Percentiles rank a stretch among this genome's conserved stretches.
Conservation (phyloP, 202 grass and related monocot genomes). For the Dendrocalamus latiflorus region DNA sequence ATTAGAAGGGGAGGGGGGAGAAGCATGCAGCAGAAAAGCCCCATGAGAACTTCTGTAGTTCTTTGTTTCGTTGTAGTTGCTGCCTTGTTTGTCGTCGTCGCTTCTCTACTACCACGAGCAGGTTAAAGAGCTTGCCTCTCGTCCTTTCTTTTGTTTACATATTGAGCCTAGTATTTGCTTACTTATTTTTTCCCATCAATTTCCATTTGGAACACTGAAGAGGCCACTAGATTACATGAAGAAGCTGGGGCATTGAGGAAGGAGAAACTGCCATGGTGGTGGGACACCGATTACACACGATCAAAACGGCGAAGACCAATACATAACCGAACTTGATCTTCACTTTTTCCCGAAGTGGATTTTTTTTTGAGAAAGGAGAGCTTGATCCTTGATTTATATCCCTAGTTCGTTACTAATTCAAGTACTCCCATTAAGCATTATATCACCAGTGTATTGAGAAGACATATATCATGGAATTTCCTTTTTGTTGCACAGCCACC, state of each 20-base stretch:
- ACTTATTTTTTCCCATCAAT: not conserved
- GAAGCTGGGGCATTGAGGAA: not conserved
- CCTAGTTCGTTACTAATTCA: not conserved
- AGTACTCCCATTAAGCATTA: not conserved
- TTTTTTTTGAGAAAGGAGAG: not conserved
- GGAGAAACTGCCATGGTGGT: constrained; percentile 28
- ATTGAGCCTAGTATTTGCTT: not conserved
- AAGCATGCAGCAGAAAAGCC: too few relatives aligned
- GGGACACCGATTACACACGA: constrained; percentile 17
- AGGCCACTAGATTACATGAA: not conserved
- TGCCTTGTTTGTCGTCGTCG: too few relatives aligned
- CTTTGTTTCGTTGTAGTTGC: too few relatives aligned
- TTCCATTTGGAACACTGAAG: not conserved
- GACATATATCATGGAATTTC: too few relatives aligned
- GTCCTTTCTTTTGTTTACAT: not conserved
- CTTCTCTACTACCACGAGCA: too few relatives aligned
- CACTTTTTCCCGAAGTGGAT: not conserved
- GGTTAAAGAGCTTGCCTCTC: not conserved
- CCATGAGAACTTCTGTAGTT: too few relatives aligned
- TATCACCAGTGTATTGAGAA: not conserved
- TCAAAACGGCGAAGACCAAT: not conserved
- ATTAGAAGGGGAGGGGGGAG: too few relatives aligned
- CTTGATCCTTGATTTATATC: too few relatives aligned
- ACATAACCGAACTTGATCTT: constrained; percentile 10
- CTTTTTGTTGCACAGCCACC: too few relatives aligned